Percentiles rank a stretch among this genome's conserved stretches.
These are phyloP conservation scores for Elongisporangium prolatum DNA, from an alignment of 352 stramenopile genomes.

Conservation along the genomic window DNA sequence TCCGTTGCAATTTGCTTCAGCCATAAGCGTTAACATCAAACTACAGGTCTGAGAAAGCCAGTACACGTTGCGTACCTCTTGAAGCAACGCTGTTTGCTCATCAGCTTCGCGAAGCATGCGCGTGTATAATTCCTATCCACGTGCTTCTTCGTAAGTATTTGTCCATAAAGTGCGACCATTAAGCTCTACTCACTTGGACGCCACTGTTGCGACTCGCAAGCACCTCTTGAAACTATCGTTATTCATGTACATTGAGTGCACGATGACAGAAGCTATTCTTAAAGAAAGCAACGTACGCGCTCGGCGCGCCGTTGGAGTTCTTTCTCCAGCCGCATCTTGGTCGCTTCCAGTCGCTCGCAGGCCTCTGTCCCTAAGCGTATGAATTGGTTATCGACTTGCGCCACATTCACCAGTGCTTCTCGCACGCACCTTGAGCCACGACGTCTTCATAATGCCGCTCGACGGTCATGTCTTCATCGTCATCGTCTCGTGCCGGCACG, in stretches of 20 bases:
- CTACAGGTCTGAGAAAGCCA: background rate
- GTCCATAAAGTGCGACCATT: background rate
- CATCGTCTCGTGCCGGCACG: slow-evolving; percentile 28
- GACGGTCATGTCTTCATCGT: slow-evolving; percentile 18
- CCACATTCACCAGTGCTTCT: background rate
- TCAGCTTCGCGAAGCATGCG: slow-evolving; percentile 72
- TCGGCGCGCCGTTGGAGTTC: slow-evolving; percentile 55
- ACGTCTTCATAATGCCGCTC: slow-evolving; percentile 56
- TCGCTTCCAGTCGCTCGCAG: slow-evolving; percentile 61
- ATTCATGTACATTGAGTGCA: background rate
- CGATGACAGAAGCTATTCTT: no score
- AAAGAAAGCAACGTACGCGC: slow-evolving; percentile 8
- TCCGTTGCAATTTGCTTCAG: no score
- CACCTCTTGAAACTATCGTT: slow-evolving; percentile 48
- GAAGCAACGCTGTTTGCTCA: slow-evolving; percentile 45
- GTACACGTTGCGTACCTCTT: slow-evolving; percentile 8
- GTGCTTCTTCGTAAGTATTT: background rate
- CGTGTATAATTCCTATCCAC: slow-evolving; percentile 51
- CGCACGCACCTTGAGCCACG: slow-evolving; percentile 28
- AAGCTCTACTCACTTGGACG: slow-evolving; percentile 29
- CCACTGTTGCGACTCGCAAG: slow-evolving; percentile 67
- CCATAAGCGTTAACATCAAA: background rate
- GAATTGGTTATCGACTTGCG: background rate
- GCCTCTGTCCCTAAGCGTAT: slow-evolving; percentile 32
- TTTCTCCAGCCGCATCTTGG: slow-evolving; percentile 59